Conservation (phyloP, 2,329 filamentous ascomycete species). For the Sporothrix mexicana region DNA sequence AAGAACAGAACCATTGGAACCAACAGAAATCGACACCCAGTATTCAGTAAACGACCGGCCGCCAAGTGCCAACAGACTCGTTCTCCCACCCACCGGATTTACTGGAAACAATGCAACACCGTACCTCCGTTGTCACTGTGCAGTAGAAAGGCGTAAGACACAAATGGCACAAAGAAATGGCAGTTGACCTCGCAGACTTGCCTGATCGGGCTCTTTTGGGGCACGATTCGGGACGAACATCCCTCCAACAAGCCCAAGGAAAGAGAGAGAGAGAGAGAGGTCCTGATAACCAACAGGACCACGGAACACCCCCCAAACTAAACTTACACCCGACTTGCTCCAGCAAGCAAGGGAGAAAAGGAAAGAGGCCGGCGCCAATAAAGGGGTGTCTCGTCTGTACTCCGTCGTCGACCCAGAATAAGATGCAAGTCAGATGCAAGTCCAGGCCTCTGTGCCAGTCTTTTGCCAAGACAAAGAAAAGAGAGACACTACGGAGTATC, state of each 20-base stretch:
- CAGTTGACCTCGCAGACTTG: background rate
- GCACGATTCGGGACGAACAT: constrained; percentile 1
- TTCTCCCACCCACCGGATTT: constrained; percentile 12
- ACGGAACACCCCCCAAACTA: too few relatives aligned
- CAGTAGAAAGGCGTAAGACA: background rate
- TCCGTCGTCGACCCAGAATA: too few relatives aligned
- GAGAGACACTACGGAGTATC: too few relatives aligned
- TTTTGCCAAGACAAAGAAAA: constrained; percentile 26
- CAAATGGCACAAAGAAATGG: background rate
- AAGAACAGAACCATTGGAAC: background rate
- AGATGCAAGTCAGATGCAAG: too few relatives aligned
- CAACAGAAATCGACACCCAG: background rate
- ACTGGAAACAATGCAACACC: background rate
- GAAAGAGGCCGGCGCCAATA: constrained; percentile 14
- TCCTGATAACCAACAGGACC: too few relatives aligned
- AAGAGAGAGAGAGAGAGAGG: too few relatives aligned
- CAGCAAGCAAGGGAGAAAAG: background rate
- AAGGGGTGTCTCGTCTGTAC: too few relatives aligned
- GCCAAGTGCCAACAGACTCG: background rate
- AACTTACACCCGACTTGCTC: too few relatives aligned
- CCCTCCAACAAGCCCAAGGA: background rate
- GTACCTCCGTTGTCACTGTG: background rate
- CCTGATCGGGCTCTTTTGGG: constrained; percentile 8
- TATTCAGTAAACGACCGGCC: background rate
- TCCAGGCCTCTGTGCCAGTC: too few relatives aligned